A percentile compares a stretch with the other conserved stretches of the same genome.
phyloP scores from a whole-genome alignment of 2,329 filamentous ascomycete species.

The Elsinoe arachidis region DNA sequence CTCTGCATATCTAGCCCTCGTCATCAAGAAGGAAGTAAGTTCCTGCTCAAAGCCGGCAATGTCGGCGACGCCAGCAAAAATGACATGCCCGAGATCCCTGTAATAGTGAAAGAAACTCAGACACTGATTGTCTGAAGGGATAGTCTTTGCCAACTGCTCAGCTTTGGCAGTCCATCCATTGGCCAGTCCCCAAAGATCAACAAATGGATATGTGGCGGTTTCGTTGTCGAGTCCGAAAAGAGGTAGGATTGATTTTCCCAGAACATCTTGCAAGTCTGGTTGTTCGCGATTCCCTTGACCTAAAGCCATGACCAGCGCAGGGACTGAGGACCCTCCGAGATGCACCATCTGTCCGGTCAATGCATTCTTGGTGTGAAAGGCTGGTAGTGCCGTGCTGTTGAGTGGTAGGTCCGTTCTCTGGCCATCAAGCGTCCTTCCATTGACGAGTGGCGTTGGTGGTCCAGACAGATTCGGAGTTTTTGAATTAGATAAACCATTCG shows the following conservation, averaged over 20 bases:
- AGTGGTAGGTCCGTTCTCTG: not conserved
- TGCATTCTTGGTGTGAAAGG: slow-evolving; percentile 53
- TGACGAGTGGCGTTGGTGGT: slow-evolving; percentile 16
- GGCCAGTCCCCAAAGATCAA: slow-evolving; percentile 54
- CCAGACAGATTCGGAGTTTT: slow-evolving; percentile 13
- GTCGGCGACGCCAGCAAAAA: slow-evolving; percentile 54
- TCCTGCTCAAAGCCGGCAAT: slow-evolving; percentile 47
- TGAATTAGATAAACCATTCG: slow-evolving; percentile 5
- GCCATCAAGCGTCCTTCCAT: slow-evolving; percentile 7
- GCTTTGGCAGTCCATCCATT: slow-evolving; percentile 51
- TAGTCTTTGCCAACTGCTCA: slow-evolving; percentile 48
- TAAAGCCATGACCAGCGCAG: slow-evolving; percentile 49
- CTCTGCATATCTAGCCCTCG: slow-evolving; percentile 32
- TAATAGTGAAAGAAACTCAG: slow-evolving; percentile 50
- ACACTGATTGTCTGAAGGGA: slow-evolving; percentile 51
- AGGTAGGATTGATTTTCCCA: slow-evolving; percentile 54
- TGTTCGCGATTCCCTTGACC: slow-evolving; percentile 38
- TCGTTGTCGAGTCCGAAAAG: slow-evolving; percentile 57
- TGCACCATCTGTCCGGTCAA: slow-evolving; percentile 53
- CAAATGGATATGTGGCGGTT: slow-evolving; percentile 56
- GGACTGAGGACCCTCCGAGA: slow-evolving; percentile 52
- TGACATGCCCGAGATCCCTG: slow-evolving; percentile 49
- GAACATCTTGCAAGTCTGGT: slow-evolving; percentile 47
- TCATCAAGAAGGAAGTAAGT: slow-evolving; percentile 45
- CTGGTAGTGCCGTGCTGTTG: slow-evolving; percentile 36